Base-by-base conservation (phyloP, 345 rosid genomes). In the Eucalyptus cloeziana region DNA sequence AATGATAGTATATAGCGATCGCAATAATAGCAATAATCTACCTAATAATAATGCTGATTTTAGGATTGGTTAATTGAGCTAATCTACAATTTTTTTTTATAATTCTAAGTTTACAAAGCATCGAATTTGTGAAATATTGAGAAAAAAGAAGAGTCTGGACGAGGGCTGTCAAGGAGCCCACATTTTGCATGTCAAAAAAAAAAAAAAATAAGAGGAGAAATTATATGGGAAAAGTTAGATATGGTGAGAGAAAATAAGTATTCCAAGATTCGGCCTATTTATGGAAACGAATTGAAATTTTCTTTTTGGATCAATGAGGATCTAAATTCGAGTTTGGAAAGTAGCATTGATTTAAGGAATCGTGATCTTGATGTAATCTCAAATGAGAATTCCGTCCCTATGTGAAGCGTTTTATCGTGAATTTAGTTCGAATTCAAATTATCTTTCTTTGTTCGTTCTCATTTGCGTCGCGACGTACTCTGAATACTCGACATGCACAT, bases 121-220 rank as follows among this genome's bases (percentile, higher is more conserved):
- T 33, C 25, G 25, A 64, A 64, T n/a, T 14, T 14, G 21, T 1
- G 76, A 14, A 64, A 64, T 64, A 6, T 27, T 62, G 69, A 60
- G 67, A 12, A 62, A 54, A 60, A 52, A 49, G 5, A 27, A 56
- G 31, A 85, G 31, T 30, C 12, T 7, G 71, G 47, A 60, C 50
- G 16, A 58, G 50, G 47, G 88, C 45, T 24, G 79, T n/a, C 2
- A 58, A 43, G 31, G 37, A 37, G 52, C 25, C 37, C 37, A 7
- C 76, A 4, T 64, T 64, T 2, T 64, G 76, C 76, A 64, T n/a
- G 37, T n/a, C 21, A 14, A 15, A n/a, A 14, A n/a, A n/a, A 60
- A 5, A 1, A 60, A 5, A 13, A 6, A 27, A 5, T 3, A 1
- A 30, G 1, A 60, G 33, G 8, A 3, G 16, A 30, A 19, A 71